phyloP scores from a whole-genome alignment of 257 asterid genomes.

The Fraxinus americana region DNA sequence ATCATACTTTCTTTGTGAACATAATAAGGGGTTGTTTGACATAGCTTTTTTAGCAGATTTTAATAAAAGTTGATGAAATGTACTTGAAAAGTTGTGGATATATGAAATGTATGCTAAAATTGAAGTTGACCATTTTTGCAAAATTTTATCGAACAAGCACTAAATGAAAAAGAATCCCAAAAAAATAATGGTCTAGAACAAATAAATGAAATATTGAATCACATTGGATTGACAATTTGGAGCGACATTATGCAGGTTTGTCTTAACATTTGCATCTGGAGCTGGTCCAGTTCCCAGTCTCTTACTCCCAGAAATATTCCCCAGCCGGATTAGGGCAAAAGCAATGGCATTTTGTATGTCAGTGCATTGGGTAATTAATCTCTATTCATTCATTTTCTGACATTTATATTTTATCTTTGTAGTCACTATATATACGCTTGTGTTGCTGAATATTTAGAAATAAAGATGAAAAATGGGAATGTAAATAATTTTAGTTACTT shows the following conservation, averaged over 20 bases:
- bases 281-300: conserved; percentile 97
- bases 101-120: too few species aligned
- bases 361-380: conserved; percentile 81
- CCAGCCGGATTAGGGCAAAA: conserved; percentile 81
- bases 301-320: conserved; percentile 77
- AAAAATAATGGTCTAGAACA: not conserved
- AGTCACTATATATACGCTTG: not conserved
- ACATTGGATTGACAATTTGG: not conserved
- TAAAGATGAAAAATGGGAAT: not conserved
- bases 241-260: conserved; percentile 61
- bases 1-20: not conserved
- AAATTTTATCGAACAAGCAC: too few species aligned
- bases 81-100: too few species aligned
- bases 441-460: not conserved
- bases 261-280: conserved; percentile 79
- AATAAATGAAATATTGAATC: not conserved
- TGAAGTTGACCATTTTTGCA: too few species aligned
- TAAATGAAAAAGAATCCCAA: conserved; percentile 1
- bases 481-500: not conserved
- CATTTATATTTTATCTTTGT: not conserved
- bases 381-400: not conserved
- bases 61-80: too few species aligned
- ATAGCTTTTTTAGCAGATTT: too few species aligned
- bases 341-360: conserved; percentile 95
- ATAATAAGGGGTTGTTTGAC: too few species aligned